Percentiles rank a stretch among this genome's conserved stretches.
Conservation (phyloP, 2,329 filamentous ascomycete genomes). For the Cyanodermella asteris region DNA sequence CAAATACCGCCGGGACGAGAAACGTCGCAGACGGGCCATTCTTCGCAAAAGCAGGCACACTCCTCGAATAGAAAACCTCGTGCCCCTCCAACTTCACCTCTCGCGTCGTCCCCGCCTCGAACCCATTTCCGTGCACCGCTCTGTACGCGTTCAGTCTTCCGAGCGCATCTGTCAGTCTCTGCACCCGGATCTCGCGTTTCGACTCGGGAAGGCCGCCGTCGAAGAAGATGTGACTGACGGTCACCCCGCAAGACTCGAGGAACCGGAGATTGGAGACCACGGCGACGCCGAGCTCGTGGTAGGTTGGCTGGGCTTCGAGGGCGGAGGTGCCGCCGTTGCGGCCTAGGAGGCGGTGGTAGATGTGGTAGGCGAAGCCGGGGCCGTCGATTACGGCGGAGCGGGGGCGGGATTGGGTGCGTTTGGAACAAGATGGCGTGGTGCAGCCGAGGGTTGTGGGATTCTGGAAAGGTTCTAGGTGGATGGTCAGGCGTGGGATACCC, state of each 20-base stretch:
- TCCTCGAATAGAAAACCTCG: conserved; percentile 9
- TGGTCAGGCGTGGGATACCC: conserved; percentile 38
- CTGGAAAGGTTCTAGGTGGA: conserved; percentile 31
- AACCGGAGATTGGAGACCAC: conserved; percentile 41
- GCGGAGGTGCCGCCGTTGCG: conserved; percentile 20
- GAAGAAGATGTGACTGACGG: conserved; percentile 53
- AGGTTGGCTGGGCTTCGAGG: conserved; percentile 34
- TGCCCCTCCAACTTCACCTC: conserved; percentile 8
- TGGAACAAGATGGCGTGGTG: conserved; percentile 1
- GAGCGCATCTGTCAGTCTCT: conserved; percentile 37
- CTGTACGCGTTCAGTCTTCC: too few relatives aligned
- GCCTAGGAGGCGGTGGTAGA: conserved; percentile 36
- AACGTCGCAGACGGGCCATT: conserved; percentile 39
- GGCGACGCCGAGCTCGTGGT: conserved; percentile 37
- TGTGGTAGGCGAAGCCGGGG: conserved; percentile 53
- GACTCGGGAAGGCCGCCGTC: conserved; percentile 55
- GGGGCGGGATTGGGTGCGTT: conserved; percentile 5
- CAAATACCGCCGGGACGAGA: conserved; percentile 55
- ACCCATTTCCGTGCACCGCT: too few relatives aligned
- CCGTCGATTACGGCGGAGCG: conserved; percentile 44
- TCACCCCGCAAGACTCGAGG: conserved; percentile 24
- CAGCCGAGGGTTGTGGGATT: conserved; percentile 18
- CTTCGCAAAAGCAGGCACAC: conserved; percentile 10
- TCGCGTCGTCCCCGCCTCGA: too few relatives aligned
- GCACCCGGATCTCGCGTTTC: conserved; percentile 41